A percentile compares a stretch with the other conserved stretches of the same genome.
These are phyloP conservation scores for Pythium coloratum DNA, from an alignment of 352 stramenopile species.

Conservation along the genomic window DNA sequence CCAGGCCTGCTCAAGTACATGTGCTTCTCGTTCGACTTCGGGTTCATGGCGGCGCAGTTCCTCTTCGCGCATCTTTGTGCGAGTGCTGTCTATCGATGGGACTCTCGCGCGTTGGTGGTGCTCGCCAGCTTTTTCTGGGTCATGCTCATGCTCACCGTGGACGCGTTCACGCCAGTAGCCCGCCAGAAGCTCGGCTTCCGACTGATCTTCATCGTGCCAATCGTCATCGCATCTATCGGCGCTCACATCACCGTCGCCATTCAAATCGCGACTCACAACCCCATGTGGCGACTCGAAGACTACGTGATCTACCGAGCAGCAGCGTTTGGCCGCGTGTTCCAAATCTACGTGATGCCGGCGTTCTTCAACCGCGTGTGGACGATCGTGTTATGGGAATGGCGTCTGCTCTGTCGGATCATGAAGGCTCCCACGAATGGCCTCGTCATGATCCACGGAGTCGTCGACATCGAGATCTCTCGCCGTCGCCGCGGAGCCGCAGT, in stretches of 20 bases:
- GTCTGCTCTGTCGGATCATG: conserved; percentile 23
- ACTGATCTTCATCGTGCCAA: conserved; percentile 6
- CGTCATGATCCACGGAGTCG: conserved; percentile 28
- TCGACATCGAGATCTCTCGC: conserved; percentile 11
- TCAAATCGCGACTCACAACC: conserved; percentile 2
- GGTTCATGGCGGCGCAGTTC: conserved; percentile 19
- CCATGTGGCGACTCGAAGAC: conserved; percentile 12
- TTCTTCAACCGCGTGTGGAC: conserved; percentile 30
- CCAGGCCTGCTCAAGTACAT: conserved; percentile 13
- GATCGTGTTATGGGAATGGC: conserved; percentile 29
- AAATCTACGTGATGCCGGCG: conserved; percentile 22
- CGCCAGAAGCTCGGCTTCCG: conserved; percentile 18
- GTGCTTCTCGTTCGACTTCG: conserved; percentile 24
- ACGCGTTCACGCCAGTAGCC: conserved; percentile 19
- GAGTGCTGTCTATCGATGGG: conserved; percentile 18
- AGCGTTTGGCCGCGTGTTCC: conserved; percentile 4
- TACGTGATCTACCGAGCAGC: conserved; percentile 1
- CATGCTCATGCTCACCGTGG: conserved; percentile 19
- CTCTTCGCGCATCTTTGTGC: conserved; percentile 18
- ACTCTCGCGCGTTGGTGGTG: conserved; percentile 8
- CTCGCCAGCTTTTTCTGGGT: conserved; percentile 17
- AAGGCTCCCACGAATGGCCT: conserved; percentile 11
- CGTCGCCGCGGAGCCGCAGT: background rate
- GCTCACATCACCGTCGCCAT: conserved; percentile 12
- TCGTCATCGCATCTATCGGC: conserved; percentile 5